These are phyloP conservation scores for Xylariaceae sp. DNA, from an alignment of 2,329 filamentous ascomycete genomes.

Conservation along the genomic window DNA sequence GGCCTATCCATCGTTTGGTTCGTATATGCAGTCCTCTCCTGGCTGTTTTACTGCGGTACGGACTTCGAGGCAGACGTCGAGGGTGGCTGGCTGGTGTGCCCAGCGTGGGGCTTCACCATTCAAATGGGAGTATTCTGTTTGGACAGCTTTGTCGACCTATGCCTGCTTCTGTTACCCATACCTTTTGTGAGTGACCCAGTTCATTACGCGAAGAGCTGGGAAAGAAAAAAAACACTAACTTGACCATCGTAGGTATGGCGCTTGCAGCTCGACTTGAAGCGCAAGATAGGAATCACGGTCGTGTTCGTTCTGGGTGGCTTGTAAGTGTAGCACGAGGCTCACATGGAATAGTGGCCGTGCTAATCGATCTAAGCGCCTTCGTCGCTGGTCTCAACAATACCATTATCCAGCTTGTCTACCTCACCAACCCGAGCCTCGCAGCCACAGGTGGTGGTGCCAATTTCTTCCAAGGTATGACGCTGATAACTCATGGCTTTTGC, in stretches of 20 bases:
- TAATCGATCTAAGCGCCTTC: conserved; percentile 5
- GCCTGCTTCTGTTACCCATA: conserved; percentile 8
- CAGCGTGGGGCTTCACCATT: conserved; percentile 9
- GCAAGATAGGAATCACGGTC: conserved; percentile 7
- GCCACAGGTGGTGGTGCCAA: conserved; percentile 5
- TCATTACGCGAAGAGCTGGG: too few species aligned
- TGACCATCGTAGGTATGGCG: conserved; percentile 11
- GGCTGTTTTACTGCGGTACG: conserved; percentile 10
- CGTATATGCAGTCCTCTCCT: conserved; percentile 9
- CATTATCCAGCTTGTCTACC: conserved; percentile 9
- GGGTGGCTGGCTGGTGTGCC: conserved; percentile 6
- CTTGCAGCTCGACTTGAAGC: conserved; percentile 9
- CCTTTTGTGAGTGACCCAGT: too few species aligned
- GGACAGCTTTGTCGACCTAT: conserved; percentile 10
- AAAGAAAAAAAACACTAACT: too few species aligned
- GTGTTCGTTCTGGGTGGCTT: conserved; percentile 10
- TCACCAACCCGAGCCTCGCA: conserved; percentile 7
- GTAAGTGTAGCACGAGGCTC: conserved; percentile 2
- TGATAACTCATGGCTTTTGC: too few species aligned
- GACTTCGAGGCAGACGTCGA: conserved; percentile 8
- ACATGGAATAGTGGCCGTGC: neutral
- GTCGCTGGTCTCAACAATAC: conserved; percentile 10
- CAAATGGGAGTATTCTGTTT: conserved; percentile 11
- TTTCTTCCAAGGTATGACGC: conserved; percentile 10
- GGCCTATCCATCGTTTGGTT: conserved; percentile 9